These are phyloP conservation scores for Candida xyloterini DNA, from an alignment of 805 yeast genomes.

Conservation along the genomic window DNA sequence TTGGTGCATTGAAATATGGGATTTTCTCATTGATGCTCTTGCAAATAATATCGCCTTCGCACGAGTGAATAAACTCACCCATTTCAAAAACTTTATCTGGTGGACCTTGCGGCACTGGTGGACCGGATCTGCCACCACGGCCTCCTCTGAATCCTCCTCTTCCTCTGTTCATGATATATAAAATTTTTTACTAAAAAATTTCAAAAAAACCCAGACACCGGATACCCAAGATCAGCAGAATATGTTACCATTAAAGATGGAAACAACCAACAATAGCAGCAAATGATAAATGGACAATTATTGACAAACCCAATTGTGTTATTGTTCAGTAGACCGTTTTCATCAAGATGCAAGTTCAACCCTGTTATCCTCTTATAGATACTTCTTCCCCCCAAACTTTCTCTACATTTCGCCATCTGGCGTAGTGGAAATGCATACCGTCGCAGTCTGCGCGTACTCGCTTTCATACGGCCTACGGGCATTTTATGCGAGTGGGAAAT, in stretches of 20 bases:
- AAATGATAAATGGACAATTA: no score
- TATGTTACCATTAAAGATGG: no score
- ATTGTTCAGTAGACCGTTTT: no score
- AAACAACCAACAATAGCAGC: no score
- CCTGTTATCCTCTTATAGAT: no score
- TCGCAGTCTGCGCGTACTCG: slow-evolving; percentile 36
- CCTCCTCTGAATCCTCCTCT: slow-evolving; percentile 60
- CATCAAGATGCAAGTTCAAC: no score
- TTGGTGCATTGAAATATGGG: slow-evolving; percentile 98
- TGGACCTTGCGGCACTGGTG: slow-evolving; percentile 83
- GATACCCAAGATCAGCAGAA: not conserved
- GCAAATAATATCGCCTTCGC: slow-evolving; percentile 97
- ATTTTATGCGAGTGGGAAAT: slow-evolving; percentile 39
- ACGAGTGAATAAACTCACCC: slow-evolving; percentile 88
- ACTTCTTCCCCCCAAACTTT: not conserved
- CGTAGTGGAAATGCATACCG: slow-evolving; percentile 21
- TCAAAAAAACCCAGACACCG: slow-evolving; percentile 15
- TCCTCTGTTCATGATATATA: slow-evolving; percentile 57
- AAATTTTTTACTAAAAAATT: slow-evolving; percentile 13
- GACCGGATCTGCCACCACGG: slow-evolving; percentile 73
- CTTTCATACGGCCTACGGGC: slow-evolving; percentile 27
- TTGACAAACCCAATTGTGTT: no score
- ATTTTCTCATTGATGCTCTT: slow-evolving; percentile 90
- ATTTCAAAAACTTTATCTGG: slow-evolving; percentile 93
- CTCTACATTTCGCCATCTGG: slow-evolving; percentile 16